Base-by-base conservation (phyloP, 2,329 filamentous ascomycete genomes). In the Truncatella angustata region DNA sequence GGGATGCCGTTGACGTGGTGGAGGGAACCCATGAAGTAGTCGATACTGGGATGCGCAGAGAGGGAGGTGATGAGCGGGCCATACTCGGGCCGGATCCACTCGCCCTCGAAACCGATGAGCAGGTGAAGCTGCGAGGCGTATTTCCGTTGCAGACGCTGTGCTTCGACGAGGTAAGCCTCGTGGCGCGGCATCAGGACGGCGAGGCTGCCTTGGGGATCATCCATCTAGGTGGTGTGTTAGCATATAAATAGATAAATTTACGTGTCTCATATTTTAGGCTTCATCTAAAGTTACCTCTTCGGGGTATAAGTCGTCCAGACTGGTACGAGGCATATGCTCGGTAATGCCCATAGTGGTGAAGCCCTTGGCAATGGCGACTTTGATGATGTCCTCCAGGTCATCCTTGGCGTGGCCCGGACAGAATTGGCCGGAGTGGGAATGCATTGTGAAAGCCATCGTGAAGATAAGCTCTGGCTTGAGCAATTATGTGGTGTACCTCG, bases 391-490 rank as follows among this genome's bases (percentile, higher is more conserved):
- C 69, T 97, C 93, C 9, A 99, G 81, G 18, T 84, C 80, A 67
- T 96, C 85, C 66, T 87, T 85, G 47, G 94, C 94, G 75, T 99
- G 94, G 61, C 87, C 84, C 9, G 86, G 86, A 75, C 94, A 99
- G 76, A 99, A 99, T 69, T 99, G 90, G 57, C 94, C 94, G 34
- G 94, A 97, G 74, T 99, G 94, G 66, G 91, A 96, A 72, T 99
- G 94, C 77, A 97, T 95, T 4, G 94, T 95, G 74, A 96, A 96
- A 2, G 93, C 92, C 94, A 97, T 97, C 49, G 39, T 66, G 56
- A 14, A 14, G 14, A 14, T 9, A 7, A 9, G 28, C 7, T 7
- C 7, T 14, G 7, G 2, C 1, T 32, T 14, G 14, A 32, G 14
- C 28, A 32, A 14, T 32, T 7, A 14, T 32, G n/a, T n/a, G n/a